Percentiles rank a stretch among this genome's conserved stretches.
phyloP scores from a whole-genome alignment of 768 basidiomycete genomes.

The Lactarius sp. region DNA sequence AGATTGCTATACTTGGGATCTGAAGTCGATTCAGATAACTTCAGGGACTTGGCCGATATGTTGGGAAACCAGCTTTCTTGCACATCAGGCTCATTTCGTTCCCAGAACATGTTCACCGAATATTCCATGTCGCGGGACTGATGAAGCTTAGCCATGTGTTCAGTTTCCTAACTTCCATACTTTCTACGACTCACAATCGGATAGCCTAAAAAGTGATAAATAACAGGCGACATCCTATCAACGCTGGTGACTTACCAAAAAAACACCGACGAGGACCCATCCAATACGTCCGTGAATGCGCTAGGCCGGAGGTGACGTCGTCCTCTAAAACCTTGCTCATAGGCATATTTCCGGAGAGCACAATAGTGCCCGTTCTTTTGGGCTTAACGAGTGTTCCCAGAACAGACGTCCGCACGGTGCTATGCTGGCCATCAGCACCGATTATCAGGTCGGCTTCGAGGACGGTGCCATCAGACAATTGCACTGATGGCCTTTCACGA shows the following conservation, averaged over 20 bases:
- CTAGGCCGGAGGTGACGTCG: background rate
- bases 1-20: slow-evolving; percentile 13
- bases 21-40: background rate
- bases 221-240: background rate
- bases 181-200: slow-evolving; percentile 17
- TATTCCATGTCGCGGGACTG: slow-evolving; percentile 13
- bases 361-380: slow-evolving; percentile 8
- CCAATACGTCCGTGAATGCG: slow-evolving; percentile 17
- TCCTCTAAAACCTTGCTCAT: slow-evolving; percentile 16
- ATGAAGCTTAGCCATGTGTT: background rate
- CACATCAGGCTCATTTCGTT: slow-evolving; percentile 15
- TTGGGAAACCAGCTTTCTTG: slow-evolving; percentile 22
- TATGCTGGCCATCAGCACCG: slow-evolving; percentile 26
- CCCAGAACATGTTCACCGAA: slow-evolving; percentile 17
- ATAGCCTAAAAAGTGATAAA: slow-evolving; percentile 14
- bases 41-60: slow-evolving; percentile 1
- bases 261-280: slow-evolving; percentile 12
- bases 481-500: slow-evolving; percentile 10
- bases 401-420: slow-evolving; percentile 17
- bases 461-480: slow-evolving; percentile 20
- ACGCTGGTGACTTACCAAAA: slow-evolving; percentile 11
- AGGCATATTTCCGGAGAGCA: slow-evolving; percentile 12
- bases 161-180: background rate
- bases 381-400: slow-evolving; percentile 10
- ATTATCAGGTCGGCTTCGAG: slow-evolving; percentile 25